Base-by-base conservation (phyloP, 768 basidiomycete genomes). In the Leccinum longicurvipes region DNA sequence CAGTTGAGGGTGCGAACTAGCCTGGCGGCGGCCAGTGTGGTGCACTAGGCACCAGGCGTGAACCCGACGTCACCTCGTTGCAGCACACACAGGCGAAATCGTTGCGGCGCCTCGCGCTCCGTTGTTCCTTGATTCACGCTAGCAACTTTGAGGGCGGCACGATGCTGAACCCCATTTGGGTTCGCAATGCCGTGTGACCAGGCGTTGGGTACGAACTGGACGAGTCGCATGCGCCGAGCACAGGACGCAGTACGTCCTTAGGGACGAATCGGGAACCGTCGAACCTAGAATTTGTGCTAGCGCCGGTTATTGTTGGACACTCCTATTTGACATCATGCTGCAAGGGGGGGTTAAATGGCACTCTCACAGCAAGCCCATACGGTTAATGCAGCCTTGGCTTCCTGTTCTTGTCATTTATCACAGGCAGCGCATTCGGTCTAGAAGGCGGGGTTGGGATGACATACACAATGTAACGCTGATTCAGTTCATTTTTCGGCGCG, bases 331-430 rank as follows among this genome's bases (percentile, higher is more conserved):
- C n/a, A n/a, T n/a, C n/a, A n/a, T n/a, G 21, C 47, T 27, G 23
- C 48, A 51, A 41, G 47, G 56, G 60, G 47, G 19, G 19, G 25
- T 41, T 54, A 55, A 50, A 36, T 44, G 46, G 50, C 47, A 45
- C 49, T 57, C 29, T 41, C 54, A 67, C 62, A 64, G 48, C 64
- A 64, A 15, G 36, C 55, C 41, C 54, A 58, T 53, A 57, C 54
- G 53, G 50, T 25, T 53, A 53, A 53, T 54, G 56, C 54, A 32
- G 19, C 19, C 53, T n/a, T 61, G 55, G 28, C 52, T 53, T 51
- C 55, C 51, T 52, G 45, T 53, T 53, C 24, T 21, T 50, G 42
- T 51, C 46, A 56, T 56, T 47, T 31, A 52, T 57, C 55, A 64
- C 53, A 44, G 45, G 39, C 47, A 29, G 47, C 31, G 44, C 41